Percentiles rank a stretch among this genome's conserved stretches.
These are phyloP conservation scores for Aspergillus bertholletiae DNA, from an alignment of 495 filamentous ascomycete genomes.

Conservation along the genomic window DNA sequence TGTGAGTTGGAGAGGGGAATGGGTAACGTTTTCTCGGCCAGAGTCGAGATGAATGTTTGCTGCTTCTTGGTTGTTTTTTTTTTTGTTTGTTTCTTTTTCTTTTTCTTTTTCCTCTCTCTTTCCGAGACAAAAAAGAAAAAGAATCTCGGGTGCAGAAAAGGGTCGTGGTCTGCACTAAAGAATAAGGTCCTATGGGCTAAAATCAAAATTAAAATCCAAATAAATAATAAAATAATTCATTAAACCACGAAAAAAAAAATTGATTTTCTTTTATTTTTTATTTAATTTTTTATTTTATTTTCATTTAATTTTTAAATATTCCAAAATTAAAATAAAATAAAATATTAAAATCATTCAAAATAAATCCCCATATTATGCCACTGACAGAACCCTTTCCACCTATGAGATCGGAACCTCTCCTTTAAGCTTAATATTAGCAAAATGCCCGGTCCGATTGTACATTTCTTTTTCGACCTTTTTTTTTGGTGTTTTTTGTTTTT, in stretches of 20 bases:
- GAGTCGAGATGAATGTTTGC: background rate
- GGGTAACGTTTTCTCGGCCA: background rate
- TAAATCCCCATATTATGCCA: background rate
- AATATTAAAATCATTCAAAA: conserved; percentile 1
- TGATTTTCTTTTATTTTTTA: background rate
- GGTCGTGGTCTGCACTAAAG: background rate
- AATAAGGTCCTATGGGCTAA: background rate
- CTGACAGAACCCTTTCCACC: background rate
- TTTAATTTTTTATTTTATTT: conserved; percentile 5
- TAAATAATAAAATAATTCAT: background rate
- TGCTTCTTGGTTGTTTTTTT: no score
- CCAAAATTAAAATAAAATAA: background rate
- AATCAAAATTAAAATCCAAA: background rate
- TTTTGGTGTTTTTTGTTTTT: background rate
- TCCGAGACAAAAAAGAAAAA: background rate
- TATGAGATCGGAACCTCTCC: background rate
- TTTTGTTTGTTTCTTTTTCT: background rate
- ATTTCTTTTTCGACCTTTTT: background rate
- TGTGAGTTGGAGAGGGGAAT: background rate
- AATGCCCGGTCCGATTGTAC: background rate
- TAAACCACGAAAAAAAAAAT: no score
- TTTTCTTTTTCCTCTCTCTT: background rate
- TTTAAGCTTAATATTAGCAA: background rate
- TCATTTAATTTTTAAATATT: background rate
- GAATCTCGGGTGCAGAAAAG: background rate